A percentile compares a stretch with the other conserved stretches of the same genome.
These are phyloP conservation scores for Prunus mongolica DNA, from an alignment of 306 rosid genomes.

Conservation along the genomic window DNA sequence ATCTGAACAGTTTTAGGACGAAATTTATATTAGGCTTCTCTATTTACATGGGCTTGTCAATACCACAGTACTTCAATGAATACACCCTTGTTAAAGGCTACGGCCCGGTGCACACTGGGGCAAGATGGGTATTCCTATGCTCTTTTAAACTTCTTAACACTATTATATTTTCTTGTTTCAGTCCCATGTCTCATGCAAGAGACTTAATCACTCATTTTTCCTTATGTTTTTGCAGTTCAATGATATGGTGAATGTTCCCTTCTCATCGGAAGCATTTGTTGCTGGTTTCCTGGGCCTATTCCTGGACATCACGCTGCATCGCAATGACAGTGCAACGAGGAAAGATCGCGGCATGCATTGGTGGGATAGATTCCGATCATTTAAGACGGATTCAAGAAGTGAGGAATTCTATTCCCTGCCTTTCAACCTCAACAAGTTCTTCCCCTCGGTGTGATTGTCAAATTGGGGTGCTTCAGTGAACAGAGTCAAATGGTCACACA, in stretches of 20 bases:
- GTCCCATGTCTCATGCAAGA: background rate
- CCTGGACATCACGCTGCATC: slow-evolving; percentile 59
- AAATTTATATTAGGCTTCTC: slow-evolving; percentile 88
- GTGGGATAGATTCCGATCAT: slow-evolving; percentile 82
- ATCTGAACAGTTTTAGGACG: slow-evolving; percentile 78
- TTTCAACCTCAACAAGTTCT: slow-evolving; percentile 87
- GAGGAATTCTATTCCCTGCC: slow-evolving; percentile 91
- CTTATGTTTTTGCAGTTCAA: slow-evolving; percentile 54
- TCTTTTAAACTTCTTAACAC: background rate
- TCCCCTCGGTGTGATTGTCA: slow-evolving; percentile 70
- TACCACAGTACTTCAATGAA: slow-evolving; percentile 95
- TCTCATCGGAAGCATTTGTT: slow-evolving; percentile 78
- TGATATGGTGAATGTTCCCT: slow-evolving; percentile 92
- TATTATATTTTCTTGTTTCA: background rate
- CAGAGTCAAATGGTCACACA: background rate
- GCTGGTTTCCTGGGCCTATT: slow-evolving; percentile 67
- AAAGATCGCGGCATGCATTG: slow-evolving; percentile 89
- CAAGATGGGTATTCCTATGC: slow-evolving; percentile 73
- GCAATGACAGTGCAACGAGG: slow-evolving; percentile 55
- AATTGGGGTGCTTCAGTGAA: background rate
- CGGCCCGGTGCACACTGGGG: slow-evolving; percentile 83
- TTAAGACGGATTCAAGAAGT: slow-evolving; percentile 73
- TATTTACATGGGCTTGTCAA: slow-evolving; percentile 79
- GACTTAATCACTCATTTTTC: background rate
- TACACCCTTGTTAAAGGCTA: slow-evolving; percentile 76